Percentiles rank a stretch among this genome's conserved stretches.
Conservation (phyloP, 2,329 filamentous ascomycete genomes). For the Scolecobasidium constrictum region DNA sequence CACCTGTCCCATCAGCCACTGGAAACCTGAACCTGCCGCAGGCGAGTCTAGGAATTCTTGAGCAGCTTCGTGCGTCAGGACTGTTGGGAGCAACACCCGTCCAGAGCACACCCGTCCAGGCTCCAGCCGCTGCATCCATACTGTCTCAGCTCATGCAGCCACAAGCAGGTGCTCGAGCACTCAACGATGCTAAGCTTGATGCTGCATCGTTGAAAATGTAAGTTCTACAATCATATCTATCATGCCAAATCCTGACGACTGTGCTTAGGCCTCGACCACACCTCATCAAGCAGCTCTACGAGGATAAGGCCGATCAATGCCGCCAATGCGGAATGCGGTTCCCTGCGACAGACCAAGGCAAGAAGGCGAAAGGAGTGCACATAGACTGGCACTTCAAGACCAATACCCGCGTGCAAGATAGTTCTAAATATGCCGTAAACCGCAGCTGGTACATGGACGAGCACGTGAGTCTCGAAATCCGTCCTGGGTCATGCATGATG, state of each 20-base stretch:
- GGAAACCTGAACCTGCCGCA: too few species aligned
- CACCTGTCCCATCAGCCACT: too few species aligned
- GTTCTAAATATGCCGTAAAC: slow-evolving; percentile 75
- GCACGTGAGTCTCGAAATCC: slow-evolving; percentile 53
- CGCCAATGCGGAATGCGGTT: slow-evolving; percentile 10
- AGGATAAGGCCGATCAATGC: slow-evolving; percentile 63
- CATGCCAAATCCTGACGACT: too few species aligned
- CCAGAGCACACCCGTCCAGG: background rate
- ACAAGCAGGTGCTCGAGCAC: background rate
- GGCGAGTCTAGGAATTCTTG: background rate
- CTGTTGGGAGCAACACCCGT: slow-evolving; percentile 3
- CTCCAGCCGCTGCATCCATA: background rate
- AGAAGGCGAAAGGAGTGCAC: slow-evolving; percentile 77
- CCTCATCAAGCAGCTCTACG: slow-evolving; percentile 64
- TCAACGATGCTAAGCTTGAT: slow-evolving; percentile 8
- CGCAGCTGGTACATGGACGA: slow-evolving; percentile 94
- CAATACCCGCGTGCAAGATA: slow-evolving; percentile 78
- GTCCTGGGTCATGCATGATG: background rate
- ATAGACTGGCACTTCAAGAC: slow-evolving; percentile 98
- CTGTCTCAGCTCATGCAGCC: background rate
- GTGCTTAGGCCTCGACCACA: slow-evolving; percentile 61
- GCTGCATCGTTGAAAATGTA: slow-evolving; percentile 9
- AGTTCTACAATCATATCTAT: background rate
- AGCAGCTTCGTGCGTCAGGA: slow-evolving; percentile 5
- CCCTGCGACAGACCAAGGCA: slow-evolving; percentile 55